A percentile compares a stretch with the other conserved stretches of the same genome.
phyloP scores from a whole-genome alignment of 495 filamentous ascomycete genomes.

The Penicilliopsis zonata region DNA sequence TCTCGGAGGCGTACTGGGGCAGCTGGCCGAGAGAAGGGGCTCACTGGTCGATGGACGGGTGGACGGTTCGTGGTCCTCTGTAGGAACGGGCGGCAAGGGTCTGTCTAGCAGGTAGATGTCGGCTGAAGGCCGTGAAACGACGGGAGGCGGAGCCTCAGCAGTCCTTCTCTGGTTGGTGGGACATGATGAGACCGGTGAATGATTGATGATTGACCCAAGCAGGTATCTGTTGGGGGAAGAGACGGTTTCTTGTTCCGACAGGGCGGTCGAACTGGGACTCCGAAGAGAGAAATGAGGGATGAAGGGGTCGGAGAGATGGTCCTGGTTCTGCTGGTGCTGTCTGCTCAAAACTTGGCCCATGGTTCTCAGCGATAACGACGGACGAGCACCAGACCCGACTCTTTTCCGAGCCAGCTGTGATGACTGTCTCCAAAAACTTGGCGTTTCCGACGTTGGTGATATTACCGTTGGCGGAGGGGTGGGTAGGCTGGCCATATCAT shows the following conservation, averaged over 20 bases:
- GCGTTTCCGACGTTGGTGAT: conserved; percentile 8
- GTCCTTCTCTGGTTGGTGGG: conserved; percentile 1
- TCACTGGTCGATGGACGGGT: conserved; percentile 3
- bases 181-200: neutral
- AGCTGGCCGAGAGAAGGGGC: conserved; percentile 3
- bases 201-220: too few species aligned
- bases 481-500: conserved; percentile 10
- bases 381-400: conserved; percentile 23
- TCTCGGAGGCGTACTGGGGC: conserved; percentile 6
- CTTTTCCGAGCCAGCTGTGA: conserved; percentile 29
- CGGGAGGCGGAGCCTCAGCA: conserved; percentile 2
- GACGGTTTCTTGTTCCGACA: conserved; percentile 5
- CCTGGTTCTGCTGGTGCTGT: conserved; percentile 1
- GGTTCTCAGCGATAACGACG: conserved; percentile 16
- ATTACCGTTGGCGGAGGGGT: conserved; percentile 18
- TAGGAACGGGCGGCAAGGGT: conserved; percentile 5
- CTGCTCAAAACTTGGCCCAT: conserved; percentile 14
- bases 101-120: conserved; percentile 10
- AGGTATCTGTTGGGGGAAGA: too few species aligned
- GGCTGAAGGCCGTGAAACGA: conserved; percentile 4
- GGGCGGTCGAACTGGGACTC: conserved; percentile 7
- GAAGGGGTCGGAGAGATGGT: conserved; percentile 14
- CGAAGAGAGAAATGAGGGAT: conserved; percentile 32
- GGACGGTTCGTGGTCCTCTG: conserved; percentile 1
- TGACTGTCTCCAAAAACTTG: conserved; percentile 12